Evolutionary conservation across 2,329 filamentous ascomycete species (phyloP), one percentile per base, ranked within the genome.

Genomic region (Fusarium verticillioides): DNA sequence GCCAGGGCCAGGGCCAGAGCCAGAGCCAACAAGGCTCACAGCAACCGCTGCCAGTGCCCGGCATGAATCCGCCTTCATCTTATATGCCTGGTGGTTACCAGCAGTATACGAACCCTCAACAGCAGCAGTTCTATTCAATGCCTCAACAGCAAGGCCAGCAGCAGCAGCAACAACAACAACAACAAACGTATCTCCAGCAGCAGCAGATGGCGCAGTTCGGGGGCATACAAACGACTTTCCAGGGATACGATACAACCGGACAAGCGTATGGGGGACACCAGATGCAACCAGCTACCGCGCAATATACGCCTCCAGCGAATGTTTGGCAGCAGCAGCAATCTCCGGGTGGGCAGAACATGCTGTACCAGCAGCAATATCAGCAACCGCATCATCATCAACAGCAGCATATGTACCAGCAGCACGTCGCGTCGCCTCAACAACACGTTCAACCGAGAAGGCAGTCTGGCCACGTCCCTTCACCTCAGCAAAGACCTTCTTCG

Each of bases 281-380:
- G 62, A 73, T 77, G 57, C 78, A 78, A 63, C 42, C 70, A 28
- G 61, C 72, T 61, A 47, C 76, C 66, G 65, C 74, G 69, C 72
- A 70, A 60, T 80, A 73, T 76, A 70, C 68, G 67, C 77, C 64
- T 49, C 67, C 74, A 23, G 53, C 75, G 68, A 81, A 69, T 72
- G 78, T 76, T 47, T 81, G 82, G 59, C 78, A 83, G 26, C 76
- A 83, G 23, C 82, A 83, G 44, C 78, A 80, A 39, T 77, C 78
- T 28, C 71, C 70, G 10, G 66, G 70, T 11, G 66, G 62, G 7
- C 71, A 77, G 50, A 75, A 74, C 16, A 77, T 77, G 57, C 70
- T 76, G 60, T 76, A 77, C 52, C 75, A 79, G 40, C 80, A 82
- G 49, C 80, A 83, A 43, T 74, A 67, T 47, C 77, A 75, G 43